phyloP scores from a whole-genome alignment of 2,329 filamentous ascomycete genomes.

The Sarocladium kiliense region DNA sequence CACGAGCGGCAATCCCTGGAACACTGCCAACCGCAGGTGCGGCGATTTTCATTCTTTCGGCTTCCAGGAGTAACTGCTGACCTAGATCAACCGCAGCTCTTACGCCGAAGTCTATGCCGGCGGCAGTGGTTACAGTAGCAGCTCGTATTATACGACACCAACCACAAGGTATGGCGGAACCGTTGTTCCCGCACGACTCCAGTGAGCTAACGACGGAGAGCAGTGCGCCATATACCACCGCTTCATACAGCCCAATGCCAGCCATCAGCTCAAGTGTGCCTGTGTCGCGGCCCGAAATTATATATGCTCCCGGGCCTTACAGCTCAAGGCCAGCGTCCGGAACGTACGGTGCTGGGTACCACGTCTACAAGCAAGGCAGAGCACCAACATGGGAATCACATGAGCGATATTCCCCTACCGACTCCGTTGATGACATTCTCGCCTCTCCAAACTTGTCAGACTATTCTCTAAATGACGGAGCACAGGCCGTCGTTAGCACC shows the following conservation, averaged over 20 bases:
- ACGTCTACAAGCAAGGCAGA: conserved; percentile 33
- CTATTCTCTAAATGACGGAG: conserved; percentile 50
- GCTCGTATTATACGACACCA: not conserved
- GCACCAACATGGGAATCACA: conserved; percentile 43
- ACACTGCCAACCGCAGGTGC: conserved; percentile 45
- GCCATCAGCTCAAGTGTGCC: conserved; percentile 15
- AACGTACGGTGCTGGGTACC: conserved; percentile 27
- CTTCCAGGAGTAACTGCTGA: not conserved
- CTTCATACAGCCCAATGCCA: not conserved
- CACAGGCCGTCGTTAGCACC: conserved; percentile 17
- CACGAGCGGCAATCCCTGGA: conserved; percentile 45
- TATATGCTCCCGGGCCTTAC: conserved; percentile 7
- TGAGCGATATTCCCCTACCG: conserved; percentile 49
- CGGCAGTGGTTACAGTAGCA: conserved; percentile 6
- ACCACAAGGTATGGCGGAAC: not conserved
- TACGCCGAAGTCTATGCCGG: conserved; percentile 2
- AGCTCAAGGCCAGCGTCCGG: conserved; percentile 24
- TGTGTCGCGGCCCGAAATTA: conserved; percentile 5
- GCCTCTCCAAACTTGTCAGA: conserved; percentile 56
- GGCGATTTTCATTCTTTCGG: conserved; percentile 20
- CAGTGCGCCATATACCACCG: not conserved
- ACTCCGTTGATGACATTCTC: conserved; percentile 54
- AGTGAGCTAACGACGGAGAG: not conserved
- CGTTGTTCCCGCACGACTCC: not conserved
- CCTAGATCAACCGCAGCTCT: not conserved